Evolutionary conservation across 306 rosid genomes (phyloP), one percentile per base, ranked within the genome.

Genomic region (Psophocarpus tetragonolobus): DNA sequence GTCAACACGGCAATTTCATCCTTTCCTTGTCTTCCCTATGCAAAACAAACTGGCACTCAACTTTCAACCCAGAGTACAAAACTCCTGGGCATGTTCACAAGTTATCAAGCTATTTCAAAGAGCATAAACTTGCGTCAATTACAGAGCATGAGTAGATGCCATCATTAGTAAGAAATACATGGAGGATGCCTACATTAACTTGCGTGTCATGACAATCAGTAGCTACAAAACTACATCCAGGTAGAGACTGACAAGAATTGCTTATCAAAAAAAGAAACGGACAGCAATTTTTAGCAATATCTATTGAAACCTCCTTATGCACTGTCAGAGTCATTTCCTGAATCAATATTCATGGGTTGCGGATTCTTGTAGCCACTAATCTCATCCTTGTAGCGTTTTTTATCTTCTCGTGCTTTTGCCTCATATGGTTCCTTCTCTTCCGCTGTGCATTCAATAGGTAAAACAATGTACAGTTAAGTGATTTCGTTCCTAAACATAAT

Each of bases 281-380:
- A n/a, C n/a, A n/a, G n/a, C n/a, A n/a, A n/a, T 45, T 68, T 32
- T 32, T 38, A 7, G 65, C 54, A n/a, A 39, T 17, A 64, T n/a
- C n/a, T n/a, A n/a, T 47, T 9, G 48, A 70, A 33, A 48, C 33
- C 47, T 35, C 36, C 64, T 80, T 85, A 92, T 3, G 83, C 77
- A 68, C 91, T 88, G 79, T 87, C 96, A 44, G 97, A 91, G 69
- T 96, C 97, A 74, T 96, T 91, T 66, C 91, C 99, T 0, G 99
- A 92, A 80, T 92, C 98, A 30, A 91, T 74, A 77, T 87, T 84
- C 96, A 87, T 84, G 1, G 97, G 88, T 71, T 96, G 99, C 12
- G 95, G 88, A 80, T 92, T 95, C 91, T 88, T 95, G 86, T 96
- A 96, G 56, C 94, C 99, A 80, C 86, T 92, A 72, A 96, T 87